These are phyloP conservation scores for Abrus precatorius DNA, from an alignment of 306 rosid species.

Conservation along the genomic window DNA sequence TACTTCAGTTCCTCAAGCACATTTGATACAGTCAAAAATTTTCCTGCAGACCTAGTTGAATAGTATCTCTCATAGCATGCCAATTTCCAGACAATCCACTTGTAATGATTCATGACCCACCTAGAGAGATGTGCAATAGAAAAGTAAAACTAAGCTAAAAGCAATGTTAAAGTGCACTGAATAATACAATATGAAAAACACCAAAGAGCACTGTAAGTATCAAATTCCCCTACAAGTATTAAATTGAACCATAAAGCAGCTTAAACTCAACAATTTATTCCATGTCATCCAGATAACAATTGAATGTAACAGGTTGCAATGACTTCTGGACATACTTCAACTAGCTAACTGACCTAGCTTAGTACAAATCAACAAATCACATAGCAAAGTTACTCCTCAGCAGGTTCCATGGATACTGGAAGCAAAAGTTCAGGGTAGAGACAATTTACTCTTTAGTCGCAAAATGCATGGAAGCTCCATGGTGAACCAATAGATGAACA, in stretches of 20 bases:
- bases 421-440: slow-evolving; percentile 43
- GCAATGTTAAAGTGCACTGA: background rate
- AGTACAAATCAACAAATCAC: slow-evolving; percentile 19
- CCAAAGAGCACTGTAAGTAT: slow-evolving; percentile 27
- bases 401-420: slow-evolving; percentile 15
- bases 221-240: slow-evolving; percentile 13
- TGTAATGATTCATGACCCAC: slow-evolving; percentile 93
- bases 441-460: slow-evolving; percentile 79
- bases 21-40: slow-evolving; percentile 67
- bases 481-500: slow-evolving; percentile 63
- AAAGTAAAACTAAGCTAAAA: slow-evolving; percentile 36
- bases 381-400: slow-evolving; percentile 30
- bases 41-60: slow-evolving; percentile 64
- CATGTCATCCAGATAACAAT: background rate
- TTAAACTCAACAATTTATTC: slow-evolving; percentile 17
- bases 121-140: slow-evolving; percentile 56
- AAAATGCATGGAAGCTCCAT: slow-evolving; percentile 73
- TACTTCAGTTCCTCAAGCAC: slow-evolving; percentile 94
- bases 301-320: slow-evolving; percentile 28
- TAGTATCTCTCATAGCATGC: slow-evolving; percentile 83
- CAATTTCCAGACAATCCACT: slow-evolving; percentile 95
- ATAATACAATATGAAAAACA: slow-evolving; percentile 1
- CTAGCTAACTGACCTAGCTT: slow-evolving; percentile 22
- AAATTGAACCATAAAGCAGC: slow-evolving; percentile 30
- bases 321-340: slow-evolving; percentile 25